These are phyloP conservation scores for Coemansia sp. DNA, from an alignment of 192 early-diverging fungal genomes.

Conservation along the genomic window DNA sequence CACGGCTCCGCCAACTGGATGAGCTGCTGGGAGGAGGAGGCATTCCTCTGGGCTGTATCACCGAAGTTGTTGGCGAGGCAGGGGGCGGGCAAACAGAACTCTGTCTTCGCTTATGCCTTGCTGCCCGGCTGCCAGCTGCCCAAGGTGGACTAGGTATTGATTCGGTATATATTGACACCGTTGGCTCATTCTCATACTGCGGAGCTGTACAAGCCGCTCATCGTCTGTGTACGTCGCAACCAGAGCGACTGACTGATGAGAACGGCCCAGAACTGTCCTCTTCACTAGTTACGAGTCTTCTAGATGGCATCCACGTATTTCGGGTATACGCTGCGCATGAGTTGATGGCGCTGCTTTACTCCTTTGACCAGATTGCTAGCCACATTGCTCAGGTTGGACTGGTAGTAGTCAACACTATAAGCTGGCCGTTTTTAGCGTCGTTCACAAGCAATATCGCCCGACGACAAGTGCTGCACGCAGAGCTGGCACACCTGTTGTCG, in stretches of 20 bases:
- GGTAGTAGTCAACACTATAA: slow-evolving; percentile 30
- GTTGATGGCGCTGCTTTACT: slow-evolving; percentile 19
- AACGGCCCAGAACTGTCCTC: neutral
- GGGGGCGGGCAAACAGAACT: slow-evolving; percentile 20
- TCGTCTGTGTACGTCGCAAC: neutral
- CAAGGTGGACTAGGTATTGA: slow-evolving; percentile 1
- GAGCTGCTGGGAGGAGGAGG: slow-evolving; percentile 19
- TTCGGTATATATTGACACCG: slow-evolving; percentile 25
- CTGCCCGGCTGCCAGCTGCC: slow-evolving; percentile 10
- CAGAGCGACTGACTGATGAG: neutral
- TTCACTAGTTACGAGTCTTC: neutral
- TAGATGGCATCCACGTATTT: slow-evolving; percentile 20
- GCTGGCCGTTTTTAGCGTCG: slow-evolving; percentile 43
- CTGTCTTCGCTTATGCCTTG: slow-evolving; percentile 25
- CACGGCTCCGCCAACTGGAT: slow-evolving; percentile 15
- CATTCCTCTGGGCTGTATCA: slow-evolving; percentile 14
- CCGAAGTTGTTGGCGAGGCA: slow-evolving; percentile 20
- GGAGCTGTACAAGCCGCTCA: slow-evolving; percentile 7
- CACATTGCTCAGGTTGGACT: slow-evolving; percentile 11
- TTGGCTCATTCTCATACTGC: slow-evolving; percentile 18
- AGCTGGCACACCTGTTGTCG: slow-evolving; percentile 14
- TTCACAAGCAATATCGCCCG: slow-evolving; percentile 21
- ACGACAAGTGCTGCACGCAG: slow-evolving; percentile 29
- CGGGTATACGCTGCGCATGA: slow-evolving; percentile 34
- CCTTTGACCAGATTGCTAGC: slow-evolving; percentile 16